These are phyloP conservation scores for Paxillus ammoniavirescens DNA, from an alignment of 768 basidiomycete species.

Conservation along the genomic window DNA sequence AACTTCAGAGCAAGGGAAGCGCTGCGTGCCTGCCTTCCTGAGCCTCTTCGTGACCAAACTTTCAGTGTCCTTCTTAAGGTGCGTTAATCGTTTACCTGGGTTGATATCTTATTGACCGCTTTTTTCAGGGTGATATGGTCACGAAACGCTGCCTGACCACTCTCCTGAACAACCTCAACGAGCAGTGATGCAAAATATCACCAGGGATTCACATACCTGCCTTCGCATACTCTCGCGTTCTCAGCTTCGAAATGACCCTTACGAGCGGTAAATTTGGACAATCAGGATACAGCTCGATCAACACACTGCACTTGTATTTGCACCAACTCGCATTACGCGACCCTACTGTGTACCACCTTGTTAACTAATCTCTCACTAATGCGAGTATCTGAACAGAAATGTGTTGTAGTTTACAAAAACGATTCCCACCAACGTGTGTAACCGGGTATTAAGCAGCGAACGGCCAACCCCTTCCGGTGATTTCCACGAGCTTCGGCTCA, in stretches of 20 bases:
- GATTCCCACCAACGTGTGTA: not conserved
- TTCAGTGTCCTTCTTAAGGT: conserved; percentile 91
- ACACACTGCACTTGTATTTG: conserved; percentile 28
- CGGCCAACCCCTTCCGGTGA: too few relatives aligned
- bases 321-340: conserved; percentile 16
- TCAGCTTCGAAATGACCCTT: conserved; percentile 11
- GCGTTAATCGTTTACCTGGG: conserved; percentile 12
- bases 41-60: conserved; percentile 91
- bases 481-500: too few relatives aligned
- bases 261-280: conserved; percentile 28
- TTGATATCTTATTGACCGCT: conserved; percentile 11
- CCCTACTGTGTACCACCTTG: conserved; percentile 31
- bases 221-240: conserved; percentile 6
- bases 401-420: conserved; percentile 34
- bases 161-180: conserved; percentile 83
- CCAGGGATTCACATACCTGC: not conserved
- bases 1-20: conserved; percentile 85
- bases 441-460: too few relatives aligned
- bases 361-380: conserved; percentile 33
- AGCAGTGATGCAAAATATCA: conserved; percentile 39
- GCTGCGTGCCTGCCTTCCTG: conserved; percentile 90
- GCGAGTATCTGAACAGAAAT: conserved; percentile 31
- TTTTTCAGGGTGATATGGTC: conserved; percentile 87
- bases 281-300: conserved; percentile 27
- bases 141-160: conserved; percentile 94